These are phyloP conservation scores for Curvularia hawaiiensis DNA, from an alignment of 2,329 filamentous ascomycete species.

Conservation along the genomic window DNA sequence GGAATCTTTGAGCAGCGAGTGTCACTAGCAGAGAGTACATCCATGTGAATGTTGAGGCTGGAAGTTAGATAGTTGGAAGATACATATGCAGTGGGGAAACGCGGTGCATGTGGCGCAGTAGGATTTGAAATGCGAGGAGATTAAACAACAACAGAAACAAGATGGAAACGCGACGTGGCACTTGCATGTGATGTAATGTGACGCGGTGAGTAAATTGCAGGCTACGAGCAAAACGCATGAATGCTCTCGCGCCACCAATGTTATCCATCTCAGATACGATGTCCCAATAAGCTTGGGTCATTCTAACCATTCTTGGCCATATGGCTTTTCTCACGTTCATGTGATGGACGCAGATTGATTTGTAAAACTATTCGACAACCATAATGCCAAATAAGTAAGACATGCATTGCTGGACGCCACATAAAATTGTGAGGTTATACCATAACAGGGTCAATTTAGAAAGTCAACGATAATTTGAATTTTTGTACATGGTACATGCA, in stretches of 20 bases:
- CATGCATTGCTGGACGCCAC: background rate
- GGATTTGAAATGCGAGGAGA: background rate
- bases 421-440: background rate
- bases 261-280: background rate
- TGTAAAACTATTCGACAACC: background rate
- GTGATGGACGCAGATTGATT: background rate
- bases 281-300: background rate
- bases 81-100: background rate
- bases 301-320: background rate
- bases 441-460: background rate
- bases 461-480: background rate
- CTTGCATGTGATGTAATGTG: background rate
- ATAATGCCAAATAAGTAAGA: background rate
- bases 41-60: background rate
- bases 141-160: background rate
- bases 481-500: background rate
- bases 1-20: background rate
- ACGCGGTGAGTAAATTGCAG: background rate
- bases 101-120: background rate
- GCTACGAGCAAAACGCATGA: background rate
- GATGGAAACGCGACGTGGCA: background rate
- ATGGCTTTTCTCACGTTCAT: background rate
- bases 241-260: background rate
- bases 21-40: background rate
- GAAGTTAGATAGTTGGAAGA: background rate